Conservation (phyloP, 2,329 filamentous ascomycete genomes). For the Eutypella sp. region DNA sequence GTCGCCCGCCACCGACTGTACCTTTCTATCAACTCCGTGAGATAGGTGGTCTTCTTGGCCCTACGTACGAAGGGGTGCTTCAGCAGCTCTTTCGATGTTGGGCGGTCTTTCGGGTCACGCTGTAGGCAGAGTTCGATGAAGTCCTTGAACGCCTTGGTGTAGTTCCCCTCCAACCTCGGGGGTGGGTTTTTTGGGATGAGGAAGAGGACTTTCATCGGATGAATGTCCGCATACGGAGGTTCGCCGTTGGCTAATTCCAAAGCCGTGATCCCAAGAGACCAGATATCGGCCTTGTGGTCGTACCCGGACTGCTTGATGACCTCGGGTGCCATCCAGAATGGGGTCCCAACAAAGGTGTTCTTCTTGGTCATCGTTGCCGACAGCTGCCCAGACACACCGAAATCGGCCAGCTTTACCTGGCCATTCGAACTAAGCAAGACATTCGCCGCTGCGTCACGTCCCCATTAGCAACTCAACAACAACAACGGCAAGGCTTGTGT, state of each 20-base stretch:
- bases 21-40: conserved; percentile 92
- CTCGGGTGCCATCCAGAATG: conserved; percentile 99
- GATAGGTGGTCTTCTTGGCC: conserved; percentile 92
- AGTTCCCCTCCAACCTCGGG: conserved; percentile 74
- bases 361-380: conserved; percentile 99
- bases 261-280: conserved; percentile 93
- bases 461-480: conserved; percentile 12
- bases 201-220: conserved; percentile 97
- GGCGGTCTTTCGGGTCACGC: conserved; percentile 83
- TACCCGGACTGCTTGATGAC: conserved; percentile 98
- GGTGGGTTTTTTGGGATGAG: conserved; percentile 93
- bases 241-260: conserved; percentile 88
- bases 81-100: conserved; percentile 79
- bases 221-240: conserved; percentile 91
- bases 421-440: conserved; percentile 83
- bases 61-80: conserved; percentile 86
- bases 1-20: conserved; percentile 82
- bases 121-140: conserved; percentile 80
- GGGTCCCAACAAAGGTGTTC: conserved; percentile 96
- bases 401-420: conserved; percentile 95
- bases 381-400: conserved; percentile 92
- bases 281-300: conserved; percentile 96
- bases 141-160: conserved; percentile 78
- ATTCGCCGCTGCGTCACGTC: conserved; percentile 66
- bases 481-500: neutral